Conservation (phyloP, 2,329 filamentous ascomycete species). For the Fusarium devonianum region DNA sequence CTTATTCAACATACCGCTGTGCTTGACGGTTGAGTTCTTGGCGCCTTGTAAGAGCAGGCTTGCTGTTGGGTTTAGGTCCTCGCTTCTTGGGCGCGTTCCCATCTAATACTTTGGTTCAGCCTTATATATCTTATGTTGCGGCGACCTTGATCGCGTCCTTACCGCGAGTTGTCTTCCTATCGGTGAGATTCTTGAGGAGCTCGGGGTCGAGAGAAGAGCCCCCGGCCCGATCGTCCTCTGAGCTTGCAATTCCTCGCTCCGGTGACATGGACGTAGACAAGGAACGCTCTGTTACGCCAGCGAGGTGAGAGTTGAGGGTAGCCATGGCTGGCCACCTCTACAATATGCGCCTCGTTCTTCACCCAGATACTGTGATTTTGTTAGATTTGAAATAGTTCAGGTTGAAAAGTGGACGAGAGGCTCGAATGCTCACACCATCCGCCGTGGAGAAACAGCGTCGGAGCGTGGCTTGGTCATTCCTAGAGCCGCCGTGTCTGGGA, state of each 20-base stretch:
- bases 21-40: slow-evolving; percentile 96
- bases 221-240: slow-evolving; percentile 49
- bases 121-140: neutral
- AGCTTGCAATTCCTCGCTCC: slow-evolving; percentile 40
- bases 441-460: neutral
- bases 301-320: slow-evolving; percentile 31
- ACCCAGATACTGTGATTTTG: neutral
- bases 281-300: slow-evolving; percentile 37
- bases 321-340: slow-evolving; percentile 29
- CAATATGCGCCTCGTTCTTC: neutral
- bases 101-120: slow-evolving; percentile 61
- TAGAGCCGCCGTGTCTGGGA: neutral
- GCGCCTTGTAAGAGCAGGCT: slow-evolving; percentile 87
- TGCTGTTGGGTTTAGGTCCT: slow-evolving; percentile 95
- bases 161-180: slow-evolving; percentile 84
- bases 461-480: slow-evolving; percentile 17
- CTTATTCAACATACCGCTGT: slow-evolving; percentile 71
- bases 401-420: slow-evolving; percentile 7
- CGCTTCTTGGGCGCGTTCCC: slow-evolving; percentile 86
- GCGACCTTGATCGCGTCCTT: slow-evolving; percentile 25
- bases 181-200: slow-evolving; percentile 72
- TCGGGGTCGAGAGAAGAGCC: slow-evolving; percentile 59
- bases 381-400: neutral
- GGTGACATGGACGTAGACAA: slow-evolving; percentile 60
- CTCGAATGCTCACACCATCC: neutral